phyloP scores from a whole-genome alignment of 2,329 filamentous ascomycete species.

The Mariannaea sp. region DNA sequence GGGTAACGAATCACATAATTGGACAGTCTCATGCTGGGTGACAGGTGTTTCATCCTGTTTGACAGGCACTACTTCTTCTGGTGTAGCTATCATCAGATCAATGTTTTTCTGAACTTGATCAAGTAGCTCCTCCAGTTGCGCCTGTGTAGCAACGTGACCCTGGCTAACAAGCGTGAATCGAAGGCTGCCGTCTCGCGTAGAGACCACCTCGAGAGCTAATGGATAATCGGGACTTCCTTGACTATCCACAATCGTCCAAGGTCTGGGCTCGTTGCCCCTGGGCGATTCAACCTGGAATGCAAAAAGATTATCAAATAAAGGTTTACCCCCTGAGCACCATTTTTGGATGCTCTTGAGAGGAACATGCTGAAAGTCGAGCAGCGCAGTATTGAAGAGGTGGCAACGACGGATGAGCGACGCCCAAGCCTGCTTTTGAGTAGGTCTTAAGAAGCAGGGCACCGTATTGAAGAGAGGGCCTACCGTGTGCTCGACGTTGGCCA shows the following conservation, averaged over 20 bases:
- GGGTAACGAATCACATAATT: slow-evolving; percentile 41
- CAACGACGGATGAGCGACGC: slow-evolving; percentile 63
- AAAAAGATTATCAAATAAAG: slow-evolving; percentile 80
- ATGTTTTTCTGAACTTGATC: slow-evolving; percentile 44
- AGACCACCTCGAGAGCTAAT: slow-evolving; percentile 74
- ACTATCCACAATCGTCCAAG: slow-evolving; percentile 62
- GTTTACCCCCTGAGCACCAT: slow-evolving; percentile 66
- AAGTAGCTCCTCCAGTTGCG: slow-evolving; percentile 40
- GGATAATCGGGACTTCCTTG: slow-evolving; percentile 68
- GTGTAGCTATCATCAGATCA: slow-evolving; percentile 14
- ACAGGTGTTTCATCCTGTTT: neutral
- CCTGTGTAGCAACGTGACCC: slow-evolving; percentile 42
- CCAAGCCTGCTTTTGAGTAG: slow-evolving; percentile 58
- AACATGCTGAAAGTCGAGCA: slow-evolving; percentile 72
- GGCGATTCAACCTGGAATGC: slow-evolving; percentile 69
- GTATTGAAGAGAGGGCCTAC: slow-evolving; percentile 92
- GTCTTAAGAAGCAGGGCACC: slow-evolving; percentile 67
- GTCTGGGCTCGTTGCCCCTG: slow-evolving; percentile 33
- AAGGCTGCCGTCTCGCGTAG: slow-evolving; percentile 54
- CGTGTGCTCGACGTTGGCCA: slow-evolving; percentile 67
- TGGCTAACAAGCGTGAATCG: slow-evolving; percentile 65
- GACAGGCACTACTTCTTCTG: slow-evolving; percentile 17
- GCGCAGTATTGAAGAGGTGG: slow-evolving; percentile 71
- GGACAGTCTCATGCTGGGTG: neutral
- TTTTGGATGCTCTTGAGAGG: slow-evolving; percentile 80